Conservation (phyloP, 495 filamentous ascomycete genomes). For the Penicillium atrosanguineum region DNA sequence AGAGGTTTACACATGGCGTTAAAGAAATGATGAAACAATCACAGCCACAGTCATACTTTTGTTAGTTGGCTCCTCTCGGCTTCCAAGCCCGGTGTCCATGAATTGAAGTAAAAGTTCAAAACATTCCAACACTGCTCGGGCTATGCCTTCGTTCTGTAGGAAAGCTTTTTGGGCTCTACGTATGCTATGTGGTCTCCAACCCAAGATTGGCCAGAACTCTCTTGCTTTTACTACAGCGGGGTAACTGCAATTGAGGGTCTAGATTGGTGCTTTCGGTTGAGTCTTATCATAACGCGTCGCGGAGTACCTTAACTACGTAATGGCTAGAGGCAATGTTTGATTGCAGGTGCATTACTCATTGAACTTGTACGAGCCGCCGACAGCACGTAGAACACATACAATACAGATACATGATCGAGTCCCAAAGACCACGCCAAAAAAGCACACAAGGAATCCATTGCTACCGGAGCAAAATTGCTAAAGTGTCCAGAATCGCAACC, state of each 20-base stretch:
- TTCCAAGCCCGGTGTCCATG: slow-evolving; percentile 40
- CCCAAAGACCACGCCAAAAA: slow-evolving; percentile 10
- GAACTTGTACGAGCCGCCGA: slow-evolving; percentile 3
- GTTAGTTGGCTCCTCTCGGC: slow-evolving; percentile 41
- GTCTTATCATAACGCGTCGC: not conserved
- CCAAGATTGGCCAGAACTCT: not conserved
- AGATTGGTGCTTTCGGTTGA: not conserved
- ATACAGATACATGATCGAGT: slow-evolving; percentile 16
- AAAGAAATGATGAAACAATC: slow-evolving; percentile 44
- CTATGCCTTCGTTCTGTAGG: not conserved
- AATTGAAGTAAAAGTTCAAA: slow-evolving; percentile 43
- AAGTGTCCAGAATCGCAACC: slow-evolving; percentile 4
- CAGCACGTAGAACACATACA: slow-evolving; percentile 14
- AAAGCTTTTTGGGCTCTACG: not conserved
- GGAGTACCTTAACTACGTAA: not conserved
- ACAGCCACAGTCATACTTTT: slow-evolving; percentile 44
- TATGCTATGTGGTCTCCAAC: not conserved
- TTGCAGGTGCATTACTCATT: slow-evolving; percentile 2
- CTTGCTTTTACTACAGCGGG: not conserved
- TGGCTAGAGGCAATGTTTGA: not conserved
- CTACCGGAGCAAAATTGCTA: slow-evolving; percentile 25
- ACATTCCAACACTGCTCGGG: slow-evolving; percentile 18
- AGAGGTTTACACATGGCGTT: slow-evolving; percentile 47
- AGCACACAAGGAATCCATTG: slow-evolving; percentile 11
- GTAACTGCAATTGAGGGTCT: not conserved